These are phyloP conservation scores for Linaria vulgaris DNA, from an alignment of 257 asterid genomes.

Conservation along the genomic window DNA sequence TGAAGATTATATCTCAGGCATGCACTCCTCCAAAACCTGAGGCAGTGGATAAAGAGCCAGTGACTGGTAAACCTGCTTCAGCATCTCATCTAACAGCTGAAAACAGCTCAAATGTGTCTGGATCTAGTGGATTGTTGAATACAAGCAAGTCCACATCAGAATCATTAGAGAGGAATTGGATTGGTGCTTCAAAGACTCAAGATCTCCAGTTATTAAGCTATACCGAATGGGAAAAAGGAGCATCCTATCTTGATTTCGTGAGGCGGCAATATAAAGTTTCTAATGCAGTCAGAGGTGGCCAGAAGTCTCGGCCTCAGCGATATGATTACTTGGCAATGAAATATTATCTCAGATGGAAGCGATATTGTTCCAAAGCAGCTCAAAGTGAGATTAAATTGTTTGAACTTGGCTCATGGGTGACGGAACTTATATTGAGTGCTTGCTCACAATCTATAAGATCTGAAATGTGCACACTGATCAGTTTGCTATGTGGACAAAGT, in stretches of 20 bases:
- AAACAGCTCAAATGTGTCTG: slow-evolving; percentile 48
- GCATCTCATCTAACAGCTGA: slow-evolving; percentile 65
- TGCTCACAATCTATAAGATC: slow-evolving; percentile 97
- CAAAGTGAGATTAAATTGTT: slow-evolving; percentile 72
- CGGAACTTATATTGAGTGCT: slow-evolving; percentile 96
- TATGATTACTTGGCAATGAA: slow-evolving; percentile 80
- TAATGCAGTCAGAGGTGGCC: slow-evolving; percentile 68
- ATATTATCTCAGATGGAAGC: slow-evolving; percentile 94
- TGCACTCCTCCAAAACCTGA: slow-evolving; percentile 99
- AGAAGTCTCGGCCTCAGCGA: slow-evolving; percentile 79
- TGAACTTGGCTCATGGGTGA: slow-evolving; percentile 99
- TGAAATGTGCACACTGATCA: slow-evolving; percentile 95
- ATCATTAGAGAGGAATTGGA: slow-evolving; percentile 71
- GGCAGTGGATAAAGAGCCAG: slow-evolving; percentile 71
- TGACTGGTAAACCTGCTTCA: slow-evolving; percentile 55
- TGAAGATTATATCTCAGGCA: slow-evolving; percentile 88
- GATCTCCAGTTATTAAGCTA: slow-evolving; percentile 88
- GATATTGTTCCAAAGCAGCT: slow-evolving; percentile 61
- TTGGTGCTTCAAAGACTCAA: slow-evolving; percentile 69
- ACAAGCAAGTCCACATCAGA: slow-evolving; percentile 54
- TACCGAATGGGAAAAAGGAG: slow-evolving; percentile 98
- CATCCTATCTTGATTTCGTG: slow-evolving; percentile 97
- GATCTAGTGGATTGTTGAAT: slow-evolving; percentile 48
- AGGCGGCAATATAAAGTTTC: slow-evolving; percentile 96
- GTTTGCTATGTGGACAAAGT: slow-evolving; percentile 93